Percentiles rank a stretch among this genome's conserved stretches.
These are phyloP conservation scores for Malus sieversii DNA, from an alignment of 306 rosid genomes.

Conservation along the genomic window DNA sequence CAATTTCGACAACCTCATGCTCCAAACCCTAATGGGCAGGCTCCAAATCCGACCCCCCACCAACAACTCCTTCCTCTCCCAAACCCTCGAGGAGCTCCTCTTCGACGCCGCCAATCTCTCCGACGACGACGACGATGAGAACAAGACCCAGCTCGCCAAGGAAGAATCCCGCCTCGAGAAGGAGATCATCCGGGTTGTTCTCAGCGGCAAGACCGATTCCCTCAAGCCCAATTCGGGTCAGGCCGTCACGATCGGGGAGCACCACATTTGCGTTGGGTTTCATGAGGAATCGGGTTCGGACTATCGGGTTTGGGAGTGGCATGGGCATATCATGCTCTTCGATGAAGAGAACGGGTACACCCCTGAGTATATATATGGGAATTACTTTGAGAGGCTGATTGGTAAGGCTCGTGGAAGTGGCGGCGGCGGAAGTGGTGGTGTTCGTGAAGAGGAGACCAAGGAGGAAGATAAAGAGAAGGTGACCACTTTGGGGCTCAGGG, in stretches of 20 bases:
- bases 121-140: conserved; percentile 31
- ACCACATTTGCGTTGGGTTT: conserved; percentile 72
- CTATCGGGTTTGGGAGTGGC: conserved; percentile 98
- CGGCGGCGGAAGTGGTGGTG: not conserved
- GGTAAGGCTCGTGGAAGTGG: conserved; percentile 12
- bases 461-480: conserved; percentile 25
- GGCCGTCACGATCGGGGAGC: conserved; percentile 69
- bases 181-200: conserved; percentile 54
- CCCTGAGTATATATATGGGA: conserved; percentile 88
- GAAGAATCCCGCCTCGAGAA: conserved; percentile 56
- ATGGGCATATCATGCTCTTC: conserved; percentile 80
- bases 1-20: conserved; percentile 53
- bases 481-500: conserved; percentile 60
- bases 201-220: conserved; percentile 45
- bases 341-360: conserved; percentile 68
- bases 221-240: conserved; percentile 84
- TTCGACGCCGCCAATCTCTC: conserved; percentile 35
- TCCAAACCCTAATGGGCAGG: conserved; percentile 60
- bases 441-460: conserved; percentile 13
- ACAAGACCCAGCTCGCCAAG: conserved; percentile 37
- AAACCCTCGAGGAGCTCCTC: conserved; percentile 74
- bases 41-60: conserved; percentile 53
- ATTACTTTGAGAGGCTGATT: conserved; percentile 68
- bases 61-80: conserved; percentile 38
- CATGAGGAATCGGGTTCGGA: conserved; percentile 71